Conservation (phyloP, 441 rosid genomes). For the Gossypium aridum region DNA sequence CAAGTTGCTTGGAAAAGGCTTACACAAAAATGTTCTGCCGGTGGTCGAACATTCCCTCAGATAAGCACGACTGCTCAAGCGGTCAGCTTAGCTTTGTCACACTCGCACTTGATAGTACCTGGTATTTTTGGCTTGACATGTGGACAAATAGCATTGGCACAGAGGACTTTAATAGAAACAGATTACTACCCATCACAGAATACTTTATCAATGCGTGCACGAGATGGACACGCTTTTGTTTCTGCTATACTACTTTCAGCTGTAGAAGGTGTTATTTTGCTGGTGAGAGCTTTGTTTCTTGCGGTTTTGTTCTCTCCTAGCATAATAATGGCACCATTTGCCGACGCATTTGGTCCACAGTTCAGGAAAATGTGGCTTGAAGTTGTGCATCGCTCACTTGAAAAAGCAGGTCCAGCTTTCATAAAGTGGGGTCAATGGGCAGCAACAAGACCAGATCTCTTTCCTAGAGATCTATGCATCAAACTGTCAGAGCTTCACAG, state of each 20-base stretch:
- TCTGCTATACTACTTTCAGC: conserved; percentile 40
- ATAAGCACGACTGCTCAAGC: conserved; percentile 79
- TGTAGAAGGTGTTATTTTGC: conserved; percentile 57
- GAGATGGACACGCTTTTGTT: conserved; percentile 68
- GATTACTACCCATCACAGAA: conserved; percentile 45
- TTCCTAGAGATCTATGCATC: conserved; percentile 82
- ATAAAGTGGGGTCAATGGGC: conserved; percentile 99
- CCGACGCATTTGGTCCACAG: conserved; percentile 53
- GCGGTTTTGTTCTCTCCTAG: conserved; percentile 77
- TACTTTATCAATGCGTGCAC: conserved; percentile 65
- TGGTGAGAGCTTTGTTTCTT: conserved; percentile 74
- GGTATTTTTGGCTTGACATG: conserved; percentile 50
- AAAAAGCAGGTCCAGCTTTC: conserved; percentile 95
- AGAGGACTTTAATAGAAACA: conserved; percentile 32
- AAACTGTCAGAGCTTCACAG: conserved; percentile 94
- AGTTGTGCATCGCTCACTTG: conserved; percentile 74
- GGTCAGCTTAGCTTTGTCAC: conserved; percentile 73
- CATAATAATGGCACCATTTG: conserved; percentile 79
- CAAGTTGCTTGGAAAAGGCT: conserved; percentile 70
- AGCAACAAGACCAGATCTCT: conserved; percentile 97
- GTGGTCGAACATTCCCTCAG: conserved; percentile 26
- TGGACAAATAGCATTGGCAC: conserved; percentile 70
- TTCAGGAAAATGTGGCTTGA: conserved; percentile 77
- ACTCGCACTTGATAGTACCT: conserved; percentile 59
- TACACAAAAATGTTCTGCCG: conserved; percentile 29